phyloP scores from a whole-genome alignment of 2,329 filamentous ascomycete genomes.

The Pseudodiploospora longispora region DNA sequence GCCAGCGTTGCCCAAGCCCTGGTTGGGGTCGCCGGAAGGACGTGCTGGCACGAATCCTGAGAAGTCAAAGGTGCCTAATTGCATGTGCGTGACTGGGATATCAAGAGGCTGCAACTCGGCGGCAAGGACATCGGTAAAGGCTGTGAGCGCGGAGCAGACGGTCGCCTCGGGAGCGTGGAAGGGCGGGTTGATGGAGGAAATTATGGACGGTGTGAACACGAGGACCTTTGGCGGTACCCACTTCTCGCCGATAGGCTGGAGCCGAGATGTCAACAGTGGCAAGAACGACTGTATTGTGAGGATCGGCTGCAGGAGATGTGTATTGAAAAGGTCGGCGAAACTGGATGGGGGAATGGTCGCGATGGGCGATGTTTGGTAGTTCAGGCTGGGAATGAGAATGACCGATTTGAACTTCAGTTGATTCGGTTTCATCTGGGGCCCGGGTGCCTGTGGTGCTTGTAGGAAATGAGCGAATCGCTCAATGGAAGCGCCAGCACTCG shows the following conservation, averaged over 20 bases:
- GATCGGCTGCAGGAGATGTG: slow-evolving; percentile 82
- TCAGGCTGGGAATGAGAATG: slow-evolving; percentile 72
- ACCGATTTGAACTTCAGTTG: slow-evolving; percentile 70
- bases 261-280: slow-evolving; percentile 60
- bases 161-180: slow-evolving; percentile 82
- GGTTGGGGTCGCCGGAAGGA: slow-evolving; percentile 21
- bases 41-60: slow-evolving; percentile 50
- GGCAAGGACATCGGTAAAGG: slow-evolving; percentile 73
- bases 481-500: slow-evolving; percentile 59
- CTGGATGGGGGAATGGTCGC: slow-evolving; percentile 75
- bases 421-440: slow-evolving; percentile 67
- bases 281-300: slow-evolving; percentile 83
- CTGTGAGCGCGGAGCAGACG: slow-evolving; percentile 76
- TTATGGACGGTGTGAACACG: slow-evolving; percentile 71
- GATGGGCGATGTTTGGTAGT: slow-evolving; percentile 75
- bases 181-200: slow-evolving; percentile 69
- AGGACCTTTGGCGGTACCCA: slow-evolving; percentile 57
- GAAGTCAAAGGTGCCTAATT: slow-evolving; percentile 86
- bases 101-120: slow-evolving; percentile 69
- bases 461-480: slow-evolving; percentile 65
- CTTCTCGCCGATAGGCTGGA: slow-evolving; percentile 44
- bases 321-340: slow-evolving; percentile 87
- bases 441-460: slow-evolving; percentile 65
- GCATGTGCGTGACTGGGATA: slow-evolving; percentile 77
- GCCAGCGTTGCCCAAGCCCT: slow-evolving; percentile 31